Evolutionary conservation across 177 flowering plant genomes (phyloP), one percentile per base, ranked within the genome.

Genomic region (Tripterygium wilfordii): DNA sequence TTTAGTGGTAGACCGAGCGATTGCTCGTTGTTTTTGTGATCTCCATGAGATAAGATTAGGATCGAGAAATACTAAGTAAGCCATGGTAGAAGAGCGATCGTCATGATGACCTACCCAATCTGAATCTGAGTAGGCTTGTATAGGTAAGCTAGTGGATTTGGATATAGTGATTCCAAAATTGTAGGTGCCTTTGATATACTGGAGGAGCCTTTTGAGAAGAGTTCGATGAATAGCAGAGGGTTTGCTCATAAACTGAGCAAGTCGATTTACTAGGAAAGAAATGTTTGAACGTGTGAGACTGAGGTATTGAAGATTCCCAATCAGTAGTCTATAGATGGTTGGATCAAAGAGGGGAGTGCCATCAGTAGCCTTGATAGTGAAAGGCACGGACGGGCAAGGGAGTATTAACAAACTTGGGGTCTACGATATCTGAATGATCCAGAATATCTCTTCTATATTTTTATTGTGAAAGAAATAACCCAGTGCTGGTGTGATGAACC

Each of bases 1-100:
- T 23, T 53, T 41, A 1, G 40, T 53, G 18, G 40, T 20, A 2
- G 44, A 44, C 21, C 44, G 50, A 24, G 45, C n/a, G 5, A 54
- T 21, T 1, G 35, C 10, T 1, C 14, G 27, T 45, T 54, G 51
- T 30, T 54, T 54, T 1, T 15, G 12, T 15, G 58, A 35, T 1
- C 15, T 20, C 33, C 51, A 54, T 1, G 44, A 44, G 19, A 54
- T 45, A 2, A 54, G 22, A 33, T 45, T 44, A 3, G 25, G 33
- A 15, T 43, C 51, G 10, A 45, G 9, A n/a, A 8, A 45, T 4
- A 54, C 33, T 8, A 18, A 30, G n/a, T 36, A 36, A 32, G 26
- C 42, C 8, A 24, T n/a, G 10, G 42, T 45, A 1, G 50, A 45
- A 15, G 9, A 4, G 22, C 50, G 23, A 5, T 54, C 48, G 6